Evolutionary conservation across 2,329 filamentous ascomycete genomes (phyloP), one percentile per base, ranked within the genome.

Genomic region (Corynespora cassiicola): DNA sequence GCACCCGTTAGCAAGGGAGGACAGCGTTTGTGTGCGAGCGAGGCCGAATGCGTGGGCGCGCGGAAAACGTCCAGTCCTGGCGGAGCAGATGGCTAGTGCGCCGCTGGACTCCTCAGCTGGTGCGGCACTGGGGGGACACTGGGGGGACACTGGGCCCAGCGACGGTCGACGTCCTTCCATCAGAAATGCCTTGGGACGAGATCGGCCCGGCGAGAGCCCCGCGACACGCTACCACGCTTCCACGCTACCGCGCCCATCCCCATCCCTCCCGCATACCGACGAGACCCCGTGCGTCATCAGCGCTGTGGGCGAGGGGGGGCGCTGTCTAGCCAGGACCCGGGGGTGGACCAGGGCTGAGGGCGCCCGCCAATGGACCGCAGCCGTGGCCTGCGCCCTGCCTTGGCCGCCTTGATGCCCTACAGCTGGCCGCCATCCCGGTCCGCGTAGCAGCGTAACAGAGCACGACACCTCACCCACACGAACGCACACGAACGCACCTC

Each of bases 181-280:
- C n/a, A 46, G 50, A 48, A 45, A 47, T 45, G 45, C 44, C 48
- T 46, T 44, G 56, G 36, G 50, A 58, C 45, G 39, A 58, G 49
- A 46, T 58, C 50, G 56, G 55, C 42, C 57, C 53, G 51, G 54
- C 47, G 34, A 46, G 36, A 45, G 50, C 56, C 51, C 48, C 50
- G 43, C 56, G n/a, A n/a, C n/a, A n/a, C n/a, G n/a, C n/a, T n/a
- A n/a, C n/a, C n/a, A n/a, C n/a, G n/a, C n/a, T n/a, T n/a, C n/a
- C n/a, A n/a, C n/a, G n/a, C n/a, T n/a, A n/a, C n/a, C n/a, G n/a
- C n/a, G n/a, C n/a, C n/a, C 24, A 26, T 54, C 45, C 54, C 56
- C 58, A 54, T 57, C 56, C 42, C 51, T 63, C 58, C 62, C 57
- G 63, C 60, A 61, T 65, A 42, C 46, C 48, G 42, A 32, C 45